A percentile compares a stretch with the other conserved stretches of the same genome.
Conservation (phyloP, 371 early-diverging fungal species). For the Choanephora cucurbitarum region DNA sequence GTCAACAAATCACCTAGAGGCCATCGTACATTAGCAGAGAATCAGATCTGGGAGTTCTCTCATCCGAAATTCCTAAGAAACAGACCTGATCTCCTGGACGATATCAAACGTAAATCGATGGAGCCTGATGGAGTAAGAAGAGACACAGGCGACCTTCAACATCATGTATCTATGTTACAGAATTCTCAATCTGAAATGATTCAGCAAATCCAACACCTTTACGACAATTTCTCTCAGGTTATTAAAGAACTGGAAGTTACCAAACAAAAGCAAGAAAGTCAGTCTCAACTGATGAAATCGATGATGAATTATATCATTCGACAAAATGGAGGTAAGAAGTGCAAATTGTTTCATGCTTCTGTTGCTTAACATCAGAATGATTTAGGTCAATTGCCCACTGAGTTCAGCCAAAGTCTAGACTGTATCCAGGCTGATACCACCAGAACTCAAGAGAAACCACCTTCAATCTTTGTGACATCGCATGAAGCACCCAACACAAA, state of each 20-base stretch:
- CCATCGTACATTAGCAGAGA: constrained; percentile 76
- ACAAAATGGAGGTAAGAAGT: constrained; percentile 43
- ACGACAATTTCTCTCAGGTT: constrained; percentile 66
- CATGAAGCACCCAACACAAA: constrained; percentile 30
- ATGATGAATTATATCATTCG: constrained; percentile 53
- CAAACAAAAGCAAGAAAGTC: constrained; percentile 47
- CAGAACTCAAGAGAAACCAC: constrained; percentile 42
- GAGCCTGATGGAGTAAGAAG: constrained; percentile 73
- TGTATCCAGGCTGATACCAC: constrained; percentile 23
- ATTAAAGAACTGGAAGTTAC: constrained; percentile 65
- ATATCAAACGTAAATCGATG: constrained; percentile 86
- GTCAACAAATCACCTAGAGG: constrained; percentile 86
- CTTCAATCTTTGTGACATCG: constrained; percentile 62
- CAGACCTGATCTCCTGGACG: constrained; percentile 78
- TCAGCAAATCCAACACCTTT: constrained; percentile 68
- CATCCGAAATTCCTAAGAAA: constrained; percentile 83
- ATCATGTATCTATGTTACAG: constrained; percentile 73
- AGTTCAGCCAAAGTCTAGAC: constrained; percentile 15
- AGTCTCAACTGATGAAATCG: constrained; percentile 58
- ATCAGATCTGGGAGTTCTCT: constrained; percentile 93
- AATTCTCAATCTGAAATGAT: constrained; percentile 74
- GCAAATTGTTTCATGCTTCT: constrained; percentile 18
- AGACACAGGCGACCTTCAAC: constrained; percentile 73
- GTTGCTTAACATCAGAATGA: too few species aligned
- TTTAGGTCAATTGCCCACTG: constrained; percentile 41